Base-by-base conservation (phyloP, 164 flowering plant genomes). In the Cinnamomum micranthum region DNA sequence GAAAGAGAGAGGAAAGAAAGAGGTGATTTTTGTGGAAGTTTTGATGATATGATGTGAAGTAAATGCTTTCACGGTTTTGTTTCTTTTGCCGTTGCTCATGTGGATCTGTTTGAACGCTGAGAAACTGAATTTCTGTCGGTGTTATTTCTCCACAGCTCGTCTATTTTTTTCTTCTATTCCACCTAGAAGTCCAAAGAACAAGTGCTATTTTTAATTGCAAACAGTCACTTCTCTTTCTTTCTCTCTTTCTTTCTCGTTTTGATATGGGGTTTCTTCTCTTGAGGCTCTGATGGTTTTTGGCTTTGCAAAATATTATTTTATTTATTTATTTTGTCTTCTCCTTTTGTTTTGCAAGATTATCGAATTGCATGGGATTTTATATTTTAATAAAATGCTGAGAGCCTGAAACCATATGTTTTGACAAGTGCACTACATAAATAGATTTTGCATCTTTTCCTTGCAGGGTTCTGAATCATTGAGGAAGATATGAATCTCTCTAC, bases 51-150 rank as follows among this genome's bases (percentile, higher is more conserved):
- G 25, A 64, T 55, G 28, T 3, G 72, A 23, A 68, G 55, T 23
- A 3, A n/a, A 11, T 25, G 15, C 68, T 47, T 75, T 20, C 69
- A 60, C 62, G 70, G 19, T 65, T 51, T 76, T 25, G 50, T 63
- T 71, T 65, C 33, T 20, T 27, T 20, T 69, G 12, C 28, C 12
- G 60, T 41, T 7, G n/a, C n/a, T 23, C 72, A 68, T 55, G 76
- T 68, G 71, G 71, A 58, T 23, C 33, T 68, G 52, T 22, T 7
- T 52, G 28, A 20, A 12, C 23, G 13, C 13, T 31, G 33, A 31
- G 33, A 31, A 10, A 12, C 67, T 25, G 20, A n/a, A 27, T 13
- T 31, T 67, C n/a, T 3, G 69, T 67, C 69, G 47, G 69, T 67
- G 35, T 67, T 11, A 31, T 67, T 15, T 27, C 50, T 25, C 67